Conservation (phyloP, 148 eudicot species). For the Persicaria maculosa region DNA sequence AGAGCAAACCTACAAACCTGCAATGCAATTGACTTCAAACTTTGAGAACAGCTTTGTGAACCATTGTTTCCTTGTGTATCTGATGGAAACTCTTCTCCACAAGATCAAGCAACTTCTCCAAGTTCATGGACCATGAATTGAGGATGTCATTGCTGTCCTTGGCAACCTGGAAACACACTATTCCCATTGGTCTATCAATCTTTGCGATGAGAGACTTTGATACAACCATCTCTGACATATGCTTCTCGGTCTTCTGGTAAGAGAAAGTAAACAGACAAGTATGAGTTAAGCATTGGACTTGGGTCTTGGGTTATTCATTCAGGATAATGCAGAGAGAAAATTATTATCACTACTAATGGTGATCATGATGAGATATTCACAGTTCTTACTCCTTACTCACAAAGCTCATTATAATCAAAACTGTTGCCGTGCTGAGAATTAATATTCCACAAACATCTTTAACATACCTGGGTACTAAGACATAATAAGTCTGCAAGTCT, state of each 20-base stretch:
- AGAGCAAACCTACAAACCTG: constrained; percentile 2
- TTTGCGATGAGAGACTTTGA: constrained; percentile 79
- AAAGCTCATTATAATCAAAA: no score
- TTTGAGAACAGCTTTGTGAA: constrained; percentile 74
- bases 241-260: no score
- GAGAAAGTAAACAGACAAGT: no score
- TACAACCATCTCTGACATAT: no score
- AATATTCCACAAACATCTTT: background rate
- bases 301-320: background rate
- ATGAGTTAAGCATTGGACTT: constrained; percentile 49
- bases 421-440: background rate
- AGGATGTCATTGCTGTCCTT: constrained; percentile 82
- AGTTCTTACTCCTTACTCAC: no score
- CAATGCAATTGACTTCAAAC: constrained; percentile 28
- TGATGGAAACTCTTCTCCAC: constrained; percentile 99
- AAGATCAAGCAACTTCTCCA: constrained; percentile 91
- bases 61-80: constrained; percentile 97
- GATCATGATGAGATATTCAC: no score
- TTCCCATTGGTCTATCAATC: constrained; percentile 72
- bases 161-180: constrained; percentile 65
- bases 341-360: no score
- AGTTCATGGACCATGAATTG: constrained; percentile 80
- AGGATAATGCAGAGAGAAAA: no score
- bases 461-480: constrained; percentile 59
- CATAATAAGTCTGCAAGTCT: no score